Conservation (phyloP, 2,329 filamentous ascomycete genomes). For the Lasiodiplodia gonubiensis region DNA sequence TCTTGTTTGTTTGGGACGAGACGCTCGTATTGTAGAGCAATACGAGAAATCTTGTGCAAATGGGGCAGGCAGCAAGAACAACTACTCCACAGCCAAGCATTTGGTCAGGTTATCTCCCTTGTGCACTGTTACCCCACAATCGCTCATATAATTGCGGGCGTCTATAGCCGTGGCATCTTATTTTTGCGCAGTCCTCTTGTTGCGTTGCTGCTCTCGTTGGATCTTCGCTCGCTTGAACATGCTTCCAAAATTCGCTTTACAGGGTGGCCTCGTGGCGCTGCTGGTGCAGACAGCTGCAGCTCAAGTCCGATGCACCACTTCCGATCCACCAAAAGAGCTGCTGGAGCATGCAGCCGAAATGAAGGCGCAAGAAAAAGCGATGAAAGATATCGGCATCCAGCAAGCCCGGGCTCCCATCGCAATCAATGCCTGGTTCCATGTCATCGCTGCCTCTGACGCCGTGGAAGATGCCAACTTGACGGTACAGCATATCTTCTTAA, state of each 20-base stretch:
- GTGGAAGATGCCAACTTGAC: not conserved
- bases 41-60: slow-evolving; percentile 14
- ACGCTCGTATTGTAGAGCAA: not conserved
- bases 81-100: not conserved
- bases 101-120: not conserved
- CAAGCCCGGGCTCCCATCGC: slow-evolving; percentile 1
- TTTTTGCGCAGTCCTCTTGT: no score
- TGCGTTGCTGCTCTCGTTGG: no score
- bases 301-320: not conserved
- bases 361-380: not conserved
- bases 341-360: not conserved
- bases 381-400: not conserved
- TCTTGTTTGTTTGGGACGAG: not conserved
- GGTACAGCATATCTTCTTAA: not conserved
- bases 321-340: not conserved
- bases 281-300: not conserved
- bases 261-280: not conserved
- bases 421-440: slow-evolving; percentile 8
- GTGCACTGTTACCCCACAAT: not conserved
- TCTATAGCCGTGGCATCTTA: not conserved
- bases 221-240: not conserved
- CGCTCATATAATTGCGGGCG: not conserved
- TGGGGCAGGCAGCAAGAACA: slow-evolving; percentile 16
- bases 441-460: not conserved
- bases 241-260: not conserved